These are phyloP conservation scores for Thermomucor indicae-seudaticae DNA, from an alignment of 371 early-diverging fungal genomes.

Conservation along the genomic window DNA sequence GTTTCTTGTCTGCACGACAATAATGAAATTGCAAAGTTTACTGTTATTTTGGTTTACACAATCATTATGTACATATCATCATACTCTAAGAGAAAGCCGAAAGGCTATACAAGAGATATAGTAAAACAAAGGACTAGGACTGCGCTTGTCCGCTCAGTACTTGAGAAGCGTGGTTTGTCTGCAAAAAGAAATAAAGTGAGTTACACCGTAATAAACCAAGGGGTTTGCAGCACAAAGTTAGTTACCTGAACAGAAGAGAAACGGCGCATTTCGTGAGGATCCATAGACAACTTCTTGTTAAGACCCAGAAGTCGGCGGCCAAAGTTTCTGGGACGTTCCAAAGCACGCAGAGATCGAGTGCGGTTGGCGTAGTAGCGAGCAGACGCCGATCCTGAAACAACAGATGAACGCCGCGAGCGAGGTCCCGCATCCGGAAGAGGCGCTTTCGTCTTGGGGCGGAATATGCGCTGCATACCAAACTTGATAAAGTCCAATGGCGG, in stretches of 20 bases:
- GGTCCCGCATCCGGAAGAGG: neutral
- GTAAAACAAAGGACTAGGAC: neutral
- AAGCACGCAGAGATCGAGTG: constrained; percentile 34
- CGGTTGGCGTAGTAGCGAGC: constrained; percentile 43
- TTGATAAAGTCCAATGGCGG: constrained; percentile 71
- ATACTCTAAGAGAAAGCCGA: too few relatives aligned
- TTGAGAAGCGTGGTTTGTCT: constrained; percentile 34
- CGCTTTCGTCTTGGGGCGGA: constrained; percentile 32
- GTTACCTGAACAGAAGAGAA: constrained; percentile 40
- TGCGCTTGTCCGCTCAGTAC: constrained; percentile 21
- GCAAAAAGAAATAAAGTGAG: neutral
- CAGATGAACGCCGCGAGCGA: constrained; percentile 28
- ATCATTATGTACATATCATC: too few relatives aligned
- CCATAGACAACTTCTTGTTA: constrained; percentile 34
- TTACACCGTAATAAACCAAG: neutral
- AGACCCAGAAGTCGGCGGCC: constrained; percentile 26
- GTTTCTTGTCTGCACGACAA: too few relatives aligned
- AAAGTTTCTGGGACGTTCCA: constrained; percentile 36
- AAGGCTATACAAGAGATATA: too few relatives aligned
- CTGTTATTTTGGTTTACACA: too few relatives aligned
- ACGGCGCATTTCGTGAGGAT: constrained; percentile 51
- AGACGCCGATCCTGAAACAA: constrained; percentile 27
- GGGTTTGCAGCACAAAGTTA: neutral
- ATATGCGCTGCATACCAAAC: constrained; percentile 60
- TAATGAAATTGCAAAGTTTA: too few relatives aligned